Evolutionary conservation across 495 filamentous ascomycete species (phyloP), one percentile per base, ranked within the genome.

Genomic region (Neurospora sp.): DNA sequence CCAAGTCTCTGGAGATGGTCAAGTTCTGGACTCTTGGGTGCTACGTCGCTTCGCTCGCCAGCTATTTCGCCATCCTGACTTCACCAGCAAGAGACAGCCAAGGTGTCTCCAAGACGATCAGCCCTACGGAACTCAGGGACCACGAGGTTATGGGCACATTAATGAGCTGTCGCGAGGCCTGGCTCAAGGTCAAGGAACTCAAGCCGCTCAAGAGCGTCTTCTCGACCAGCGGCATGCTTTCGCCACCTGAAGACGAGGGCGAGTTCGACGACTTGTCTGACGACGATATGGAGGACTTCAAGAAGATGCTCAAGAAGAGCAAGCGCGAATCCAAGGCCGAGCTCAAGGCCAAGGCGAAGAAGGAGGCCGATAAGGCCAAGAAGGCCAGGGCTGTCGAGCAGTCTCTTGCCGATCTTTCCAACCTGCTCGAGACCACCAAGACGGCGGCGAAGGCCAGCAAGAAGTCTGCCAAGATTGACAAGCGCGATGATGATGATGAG

Each of bases 11-110:
- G 3, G 86, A 88, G n/a, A 86, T 93, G 7, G 81, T 92, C 69
- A 94, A 96, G 78, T 83, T 89, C 75, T 90, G 91, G 75, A 89
- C 94, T 35, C 81, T 97, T 37, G 90, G 91, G 39, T 90, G 93
- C 66, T 97, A 98, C 80, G 84, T 98, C 20, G 94, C 91, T 42
- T 86, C 93, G 0, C 85, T 98, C 77, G 90, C 91, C 72, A 93
- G 97, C 90, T 99, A 98, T 80, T 97, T 99, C 80, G 92, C 93
- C 72, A 86, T 98, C 48, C 83, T 98, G 38, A 91, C 93, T 37
- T 96, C 93, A 3, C 87, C 90, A 1, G 86, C 91, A 16, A 83
- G 89, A 69, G 86, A 88, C 18, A 83, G 85, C 44, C 83, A 85
- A 18, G 81, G 83, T 11, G 69, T 83, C n/a, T 81, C 88, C 16